Evolutionary conservation across 345 rosid genomes (phyloP).

Genomic region (Pelargonium nanum): DNA sequence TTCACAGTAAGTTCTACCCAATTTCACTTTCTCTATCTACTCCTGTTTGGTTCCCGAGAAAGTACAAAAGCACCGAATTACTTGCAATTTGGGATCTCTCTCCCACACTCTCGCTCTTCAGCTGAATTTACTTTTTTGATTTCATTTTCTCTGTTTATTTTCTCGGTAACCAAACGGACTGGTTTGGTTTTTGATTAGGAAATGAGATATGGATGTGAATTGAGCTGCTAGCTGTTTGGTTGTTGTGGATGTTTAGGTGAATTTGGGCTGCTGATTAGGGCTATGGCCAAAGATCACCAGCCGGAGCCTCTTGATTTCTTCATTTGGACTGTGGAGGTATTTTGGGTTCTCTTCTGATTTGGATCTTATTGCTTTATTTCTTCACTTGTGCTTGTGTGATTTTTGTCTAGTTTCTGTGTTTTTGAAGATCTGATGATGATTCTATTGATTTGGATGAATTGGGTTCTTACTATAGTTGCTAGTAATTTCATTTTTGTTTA

Average conservation of each 20-base stretch:
- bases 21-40: background rate
- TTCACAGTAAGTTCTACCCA: background rate
- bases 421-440: background rate
- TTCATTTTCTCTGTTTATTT: too few relatives aligned
- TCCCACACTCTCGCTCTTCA: too few relatives aligned
- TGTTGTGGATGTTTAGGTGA: background rate
- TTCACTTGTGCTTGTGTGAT: background rate
- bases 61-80: background rate
- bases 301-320: conserved; percentile 99
- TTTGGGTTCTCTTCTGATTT: background rate
- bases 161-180: too few relatives aligned
- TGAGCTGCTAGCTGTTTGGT: background rate
- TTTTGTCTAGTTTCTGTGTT: background rate
- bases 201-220: too few relatives aligned
- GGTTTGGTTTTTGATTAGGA: too few relatives aligned
- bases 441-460: too few relatives aligned
- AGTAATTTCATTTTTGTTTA: background rate
- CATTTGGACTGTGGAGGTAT: conserved; percentile 96
- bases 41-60: conserved; percentile 3
- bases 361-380: background rate
- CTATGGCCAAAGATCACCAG: conserved; percentile 64
- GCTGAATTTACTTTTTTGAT: too few relatives aligned
- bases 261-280: conserved; percentile 8
- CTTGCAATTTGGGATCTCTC: background rate
- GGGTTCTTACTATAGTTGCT: too few relatives aligned